These are phyloP conservation scores for Penicillium sp. DNA, from an alignment of 2,329 filamentous ascomycete species.

Conservation along the genomic window DNA sequence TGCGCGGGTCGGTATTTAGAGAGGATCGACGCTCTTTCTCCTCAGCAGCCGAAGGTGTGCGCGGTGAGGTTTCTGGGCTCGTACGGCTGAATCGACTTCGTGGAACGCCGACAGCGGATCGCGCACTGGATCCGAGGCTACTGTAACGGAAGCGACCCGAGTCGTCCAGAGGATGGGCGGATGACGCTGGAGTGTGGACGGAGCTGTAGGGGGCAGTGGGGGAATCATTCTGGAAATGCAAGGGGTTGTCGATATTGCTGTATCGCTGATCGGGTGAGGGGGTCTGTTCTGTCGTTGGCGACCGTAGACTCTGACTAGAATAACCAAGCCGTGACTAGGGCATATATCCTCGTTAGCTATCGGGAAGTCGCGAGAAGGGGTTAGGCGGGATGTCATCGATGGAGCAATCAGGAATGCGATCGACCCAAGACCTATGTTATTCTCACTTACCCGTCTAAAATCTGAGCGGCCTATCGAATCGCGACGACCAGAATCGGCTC, in stretches of 20 bases:
- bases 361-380: not conserved
- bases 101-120: slow-evolving; percentile 38
- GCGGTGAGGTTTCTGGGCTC: slow-evolving; percentile 37
- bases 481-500: slow-evolving; percentile 39
- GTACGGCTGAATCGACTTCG: slow-evolving; percentile 38
- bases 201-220: slow-evolving; percentile 30
- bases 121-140: slow-evolving; percentile 31
- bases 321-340: slow-evolving; percentile 39
- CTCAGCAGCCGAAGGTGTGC: slow-evolving; percentile 26
- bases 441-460: slow-evolving; percentile 37
- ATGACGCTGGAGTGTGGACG: slow-evolving; percentile 31
- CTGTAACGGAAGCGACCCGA: slow-evolving; percentile 35
- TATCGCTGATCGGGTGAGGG: slow-evolving; percentile 39
- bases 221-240: slow-evolving; percentile 35
- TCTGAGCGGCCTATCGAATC: slow-evolving; percentile 40
- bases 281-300: slow-evolving; percentile 35
- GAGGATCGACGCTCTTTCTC: slow-evolving; percentile 35
- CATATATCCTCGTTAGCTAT: slow-evolving; percentile 20
- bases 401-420: slow-evolving; percentile 9
- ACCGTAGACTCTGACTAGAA: slow-evolving; percentile 35
- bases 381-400: not conserved
- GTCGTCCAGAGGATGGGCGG: slow-evolving; percentile 42
- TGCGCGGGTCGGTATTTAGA: slow-evolving; percentile 34
- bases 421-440: not conserved
- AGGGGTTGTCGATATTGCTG: slow-evolving; percentile 34